phyloP scores from a whole-genome alignment of 495 filamentous ascomycete genomes.

The Cetradonia linearis region DNA sequence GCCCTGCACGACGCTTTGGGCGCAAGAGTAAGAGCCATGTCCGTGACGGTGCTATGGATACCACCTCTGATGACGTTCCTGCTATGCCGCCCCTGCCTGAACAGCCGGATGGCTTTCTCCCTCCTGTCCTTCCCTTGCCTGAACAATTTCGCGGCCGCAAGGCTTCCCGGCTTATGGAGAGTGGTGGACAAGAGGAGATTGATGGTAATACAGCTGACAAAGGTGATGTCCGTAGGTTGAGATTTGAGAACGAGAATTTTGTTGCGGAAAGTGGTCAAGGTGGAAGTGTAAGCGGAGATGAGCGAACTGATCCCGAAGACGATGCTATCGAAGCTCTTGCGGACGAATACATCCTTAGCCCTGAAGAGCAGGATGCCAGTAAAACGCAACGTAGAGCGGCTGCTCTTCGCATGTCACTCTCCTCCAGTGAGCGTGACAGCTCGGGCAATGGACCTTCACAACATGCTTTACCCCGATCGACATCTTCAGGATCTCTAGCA shows the following conservation, averaged over 20 bases:
- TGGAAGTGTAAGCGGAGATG: constrained; percentile 15
- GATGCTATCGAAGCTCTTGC: constrained; percentile 7
- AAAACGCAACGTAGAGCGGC: constrained; percentile 14
- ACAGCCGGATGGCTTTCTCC: not conserved
- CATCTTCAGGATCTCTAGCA: not conserved
- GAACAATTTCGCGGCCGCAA: not conserved
- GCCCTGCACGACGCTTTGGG: constrained; percentile 6
- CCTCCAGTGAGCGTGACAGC: constrained; percentile 6
- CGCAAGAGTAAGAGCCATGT: constrained; percentile 14
- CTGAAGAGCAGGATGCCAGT: constrained; percentile 17
- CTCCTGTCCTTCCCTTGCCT: constrained; percentile 3
- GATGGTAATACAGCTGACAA: not conserved
- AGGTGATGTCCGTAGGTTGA: constrained; percentile 10
- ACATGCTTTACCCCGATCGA: not conserved
- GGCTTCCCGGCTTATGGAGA: constrained; percentile 12
- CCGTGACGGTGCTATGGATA: constrained; percentile 1
- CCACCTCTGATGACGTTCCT: constrained; percentile 5
- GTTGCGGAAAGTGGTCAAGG: constrained; percentile 1
- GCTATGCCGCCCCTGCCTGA: constrained; percentile 13
- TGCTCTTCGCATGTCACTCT: constrained; percentile 6
- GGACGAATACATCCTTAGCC: constrained; percentile 21
- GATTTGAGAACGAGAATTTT: constrained; percentile 3
- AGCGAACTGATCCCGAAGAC: constrained; percentile 14
- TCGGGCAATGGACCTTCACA: constrained; percentile 12
- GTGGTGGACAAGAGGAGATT: constrained; percentile 4